Base-by-base conservation (phyloP, 225 moss, liverwort and hornwort species). In the Bryoerythrophyllum caledonicum region DNA sequence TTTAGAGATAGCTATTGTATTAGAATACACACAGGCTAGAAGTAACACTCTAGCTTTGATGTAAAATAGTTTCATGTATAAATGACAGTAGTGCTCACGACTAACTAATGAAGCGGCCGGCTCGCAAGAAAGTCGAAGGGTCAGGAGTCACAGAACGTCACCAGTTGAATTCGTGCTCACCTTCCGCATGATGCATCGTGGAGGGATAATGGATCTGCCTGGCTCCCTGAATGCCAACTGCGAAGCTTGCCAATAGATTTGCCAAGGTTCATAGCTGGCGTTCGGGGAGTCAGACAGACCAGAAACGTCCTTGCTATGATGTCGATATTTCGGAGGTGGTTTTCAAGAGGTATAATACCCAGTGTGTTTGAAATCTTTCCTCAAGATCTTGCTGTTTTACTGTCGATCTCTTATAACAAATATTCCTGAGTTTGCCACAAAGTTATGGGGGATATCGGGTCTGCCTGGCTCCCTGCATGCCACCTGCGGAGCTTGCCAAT, bases 211-310 rank as follows among this genome's bases (percentile, higher is more conserved):
- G 67, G 81, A 81, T 81, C 84, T 82, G 85, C 85, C 85, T 85
- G 85, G 85, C 85, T 85, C 85, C 85, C 82, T 82, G 85, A 82
- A 85, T 85, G 85, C 85, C 85, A 85, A 73, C 82, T 85, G 70
- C 73, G 85, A 52, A 72, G 34, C 76, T 72, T 85, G 82, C 44
- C 79, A 85, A 82, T 34, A 13, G 14, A 12, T 69, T 82, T 82
- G 82, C 58, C 82, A 30, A 63, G 82, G 48, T 74, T 79, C 76
- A 54, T 73, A 79, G 79, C 76, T 85, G 85, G 85, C 85, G 40
- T 85, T 68, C 73, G 68, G 85, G 85, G 82, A 85, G 85, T 79
- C 82, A 79, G 76, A 38, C 82, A 75, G 81, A 78, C 71, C 38
- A 30, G 37, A 15, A 52, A 10, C 46, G n/a, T n/a, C n/a, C 72